Evolutionary conservation across 2,329 filamentous ascomycete species (phyloP).

Genomic region (Botryotinia narcissicola): DNA sequence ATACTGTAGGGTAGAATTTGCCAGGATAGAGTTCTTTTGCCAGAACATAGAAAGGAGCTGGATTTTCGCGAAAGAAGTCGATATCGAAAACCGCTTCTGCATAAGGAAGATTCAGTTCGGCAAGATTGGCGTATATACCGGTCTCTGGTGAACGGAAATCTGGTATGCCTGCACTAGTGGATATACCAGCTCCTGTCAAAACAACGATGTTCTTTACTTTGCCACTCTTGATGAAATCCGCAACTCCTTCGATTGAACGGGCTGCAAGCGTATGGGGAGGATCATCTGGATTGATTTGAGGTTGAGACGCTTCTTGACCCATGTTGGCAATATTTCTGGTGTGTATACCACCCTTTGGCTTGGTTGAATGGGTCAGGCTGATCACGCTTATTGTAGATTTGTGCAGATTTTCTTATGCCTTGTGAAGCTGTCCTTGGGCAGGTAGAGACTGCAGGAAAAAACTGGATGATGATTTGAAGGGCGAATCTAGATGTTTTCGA

Average conservation of each 20-base stretch:
- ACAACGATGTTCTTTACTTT: constrained; percentile 72
- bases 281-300: constrained; percentile 59
- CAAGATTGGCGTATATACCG: constrained; percentile 89
- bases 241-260: constrained; percentile 70
- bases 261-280: constrained; percentile 63
- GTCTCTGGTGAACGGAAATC: constrained; percentile 94
- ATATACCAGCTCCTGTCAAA: constrained; percentile 88
- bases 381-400: neutral
- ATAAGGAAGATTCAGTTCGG: constrained; percentile 78
- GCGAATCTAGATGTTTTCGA: neutral
- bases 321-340: constrained; percentile 53
- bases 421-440: neutral
- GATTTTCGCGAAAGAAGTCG: constrained; percentile 78
- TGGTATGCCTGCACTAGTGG: constrained; percentile 73
- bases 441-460: neutral
- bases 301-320: constrained; percentile 78
- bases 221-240: constrained; percentile 74
- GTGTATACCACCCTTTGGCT: constrained; percentile 12
- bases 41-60: constrained; percentile 86
- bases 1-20: constrained; percentile 81
- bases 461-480: neutral
- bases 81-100: constrained; percentile 96
- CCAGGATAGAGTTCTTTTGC: constrained; percentile 92
- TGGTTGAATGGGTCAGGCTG: neutral
- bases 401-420: neutral